These are phyloP conservation scores for Plasmodium chabaudi DNA, from an alignment of 169 alveolate genomes.

Conservation along the genomic window DNA sequence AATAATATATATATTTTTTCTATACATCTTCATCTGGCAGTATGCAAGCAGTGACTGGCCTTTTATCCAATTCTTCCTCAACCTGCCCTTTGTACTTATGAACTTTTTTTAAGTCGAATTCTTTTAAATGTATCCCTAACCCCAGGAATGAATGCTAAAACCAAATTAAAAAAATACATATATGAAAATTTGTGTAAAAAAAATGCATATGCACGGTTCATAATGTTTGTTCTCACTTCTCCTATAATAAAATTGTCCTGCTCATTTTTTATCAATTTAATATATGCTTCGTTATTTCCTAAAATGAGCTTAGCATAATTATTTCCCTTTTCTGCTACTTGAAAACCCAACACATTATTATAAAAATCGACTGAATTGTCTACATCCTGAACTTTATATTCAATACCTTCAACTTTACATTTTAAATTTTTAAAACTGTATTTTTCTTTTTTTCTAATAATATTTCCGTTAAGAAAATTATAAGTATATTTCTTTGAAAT, in stretches of 20 bases:
- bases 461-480: conserved; percentile 26
- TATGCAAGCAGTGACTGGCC: conserved; percentile 72
- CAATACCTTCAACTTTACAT: conserved; percentile 74
- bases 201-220: neutral
- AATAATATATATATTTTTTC: neutral
- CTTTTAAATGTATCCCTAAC: conserved; percentile 26
- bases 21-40: conserved; percentile 71
- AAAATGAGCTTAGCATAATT: conserved; percentile 29
- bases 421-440: conserved; percentile 10
- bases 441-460: conserved; percentile 20
- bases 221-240: conserved; percentile 13
- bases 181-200: conserved; percentile 1
- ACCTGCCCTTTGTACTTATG: conserved; percentile 46
- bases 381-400: conserved; percentile 52
- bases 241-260: conserved; percentile 33
- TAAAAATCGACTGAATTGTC: conserved; percentile 45
- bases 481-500: conserved; percentile 8
- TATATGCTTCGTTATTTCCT: conserved; percentile 48
- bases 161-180: neutral
- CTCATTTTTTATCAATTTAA: conserved; percentile 53
- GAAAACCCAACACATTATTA: conserved; percentile 48
- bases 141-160: conserved; percentile 66
- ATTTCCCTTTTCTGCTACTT: conserved; percentile 17
- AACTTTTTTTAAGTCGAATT: conserved; percentile 44
- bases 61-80: conserved; percentile 66